Evolutionary conservation across 2,329 filamentous ascomycete genomes (phyloP), one percentile per base, ranked within the genome.

Genomic region (Coniochaeta hoffmannii): DNA sequence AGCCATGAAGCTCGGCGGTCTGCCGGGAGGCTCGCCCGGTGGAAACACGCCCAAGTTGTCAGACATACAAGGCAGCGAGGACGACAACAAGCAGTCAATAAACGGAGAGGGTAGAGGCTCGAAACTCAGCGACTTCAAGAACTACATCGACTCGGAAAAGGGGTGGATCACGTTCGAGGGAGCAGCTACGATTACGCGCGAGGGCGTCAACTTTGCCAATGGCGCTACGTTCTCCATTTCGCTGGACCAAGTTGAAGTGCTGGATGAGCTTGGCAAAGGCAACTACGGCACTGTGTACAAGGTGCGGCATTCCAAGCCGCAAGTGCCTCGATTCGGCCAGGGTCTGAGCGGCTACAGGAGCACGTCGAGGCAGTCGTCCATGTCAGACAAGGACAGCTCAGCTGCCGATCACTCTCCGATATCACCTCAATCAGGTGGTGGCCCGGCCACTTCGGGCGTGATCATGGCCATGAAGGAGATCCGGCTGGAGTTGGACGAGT

Each of bases 391-490:
- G 5, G 62, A 68, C 3, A 65, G 67, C 11, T 65, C 66, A 0
- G 56, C 62, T 0, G 57, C 62, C 12, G 68, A 69, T 14, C 56
- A 61, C 24, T 69, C 62, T 50, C 65, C 67, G n/a, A 58, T 62
- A 26, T 62, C 55, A 9, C 62, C 61, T 3, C 51, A 59, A 2
- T 32, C 56, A 24, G 63, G 62, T 28, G 58, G 66, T 46, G 61
- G 50, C 62, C 71, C 50, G 12, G 49, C 73, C 4, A 83, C 81
- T 1, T 86, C 85, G 0, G 91, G 93, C 17, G 82, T 89, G 52
- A 79, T 96, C 57, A 97, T 99, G 94, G 94, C 94, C 14, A 99
- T 99, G 94, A 99, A 99, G 70, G 94, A 99, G 72, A 95, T 99
- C 64, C 85, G 94, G 19, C 77, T 99, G 10, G 94, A 99, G 70